A percentile compares a stretch with the other conserved stretches of the same genome.
Conservation (phyloP, 805 yeast species). For the Teunomyces panamensis region DNA sequence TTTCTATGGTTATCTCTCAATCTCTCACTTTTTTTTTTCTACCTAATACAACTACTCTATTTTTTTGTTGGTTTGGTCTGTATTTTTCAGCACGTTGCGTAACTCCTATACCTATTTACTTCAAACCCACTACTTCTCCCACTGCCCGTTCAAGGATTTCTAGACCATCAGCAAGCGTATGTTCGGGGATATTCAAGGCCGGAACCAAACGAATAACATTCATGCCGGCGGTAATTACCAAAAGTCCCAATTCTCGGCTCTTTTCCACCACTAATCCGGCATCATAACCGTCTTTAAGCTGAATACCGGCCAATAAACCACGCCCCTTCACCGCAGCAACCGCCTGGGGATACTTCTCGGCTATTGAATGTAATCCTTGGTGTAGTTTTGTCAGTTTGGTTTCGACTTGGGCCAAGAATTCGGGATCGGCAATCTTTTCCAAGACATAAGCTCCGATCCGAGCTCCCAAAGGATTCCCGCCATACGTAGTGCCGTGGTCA, state of each 20-base stretch:
- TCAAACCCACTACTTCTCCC: slow-evolving; percentile 13
- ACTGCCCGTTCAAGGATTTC: slow-evolving; percentile 62
- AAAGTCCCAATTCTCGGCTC: slow-evolving; percentile 76
- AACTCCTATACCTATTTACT: background rate
- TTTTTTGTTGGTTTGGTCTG: background rate
- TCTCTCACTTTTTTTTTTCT: background rate
- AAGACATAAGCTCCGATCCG: slow-evolving; percentile 78
- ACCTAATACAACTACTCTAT: no score
- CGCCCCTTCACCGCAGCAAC: slow-evolving; percentile 78
- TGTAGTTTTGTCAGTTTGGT: slow-evolving; percentile 57
- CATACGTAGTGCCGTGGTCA: slow-evolving; percentile 97
- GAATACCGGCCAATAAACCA: slow-evolving; percentile 84
- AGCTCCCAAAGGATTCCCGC: slow-evolving; percentile 93
- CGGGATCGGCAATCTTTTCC: slow-evolving; percentile 57
- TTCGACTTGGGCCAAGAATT: slow-evolving; percentile 59
- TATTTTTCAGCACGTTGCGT: background rate
- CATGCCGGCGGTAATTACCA: slow-evolving; percentile 88
- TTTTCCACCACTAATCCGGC: slow-evolving; percentile 61
- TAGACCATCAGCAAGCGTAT: slow-evolving; percentile 68
- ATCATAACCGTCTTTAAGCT: slow-evolving; percentile 54
- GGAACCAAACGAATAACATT: slow-evolving; percentile 91
- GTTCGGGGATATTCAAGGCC: slow-evolving; percentile 77
- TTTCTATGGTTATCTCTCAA: background rate
- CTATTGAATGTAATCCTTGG: slow-evolving; percentile 47
- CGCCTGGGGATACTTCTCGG: slow-evolving; percentile 55